Conservation (phyloP, 2,329 filamentous ascomycete genomes). For the Trichoderma koningii region DNA sequence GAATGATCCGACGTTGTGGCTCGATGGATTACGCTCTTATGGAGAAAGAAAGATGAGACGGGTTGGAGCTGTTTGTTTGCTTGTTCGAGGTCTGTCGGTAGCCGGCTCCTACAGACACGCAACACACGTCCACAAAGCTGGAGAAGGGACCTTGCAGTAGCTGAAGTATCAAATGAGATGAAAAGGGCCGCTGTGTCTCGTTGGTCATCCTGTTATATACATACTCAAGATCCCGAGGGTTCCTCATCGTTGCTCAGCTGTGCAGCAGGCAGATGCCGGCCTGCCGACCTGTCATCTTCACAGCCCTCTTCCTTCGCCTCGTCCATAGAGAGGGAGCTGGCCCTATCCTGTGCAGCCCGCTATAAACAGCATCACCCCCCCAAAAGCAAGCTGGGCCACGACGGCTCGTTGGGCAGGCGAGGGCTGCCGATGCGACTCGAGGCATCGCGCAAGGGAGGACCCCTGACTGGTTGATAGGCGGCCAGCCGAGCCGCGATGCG, state of each 20-base stretch:
- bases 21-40: not conserved
- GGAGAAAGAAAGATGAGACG: not conserved
- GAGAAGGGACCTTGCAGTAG: slow-evolving; percentile 23
- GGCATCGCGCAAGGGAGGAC: not conserved
- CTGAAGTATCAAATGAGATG: not conserved
- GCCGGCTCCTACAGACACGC: slow-evolving; percentile 15
- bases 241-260: not conserved
- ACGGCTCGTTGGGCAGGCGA: slow-evolving; percentile 17
- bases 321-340: too few relatives aligned
- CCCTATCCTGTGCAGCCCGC: too few relatives aligned
- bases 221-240: not conserved
- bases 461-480: slow-evolving; percentile 21
- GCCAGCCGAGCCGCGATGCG: slow-evolving; percentile 22
- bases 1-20: slow-evolving; percentile 6
- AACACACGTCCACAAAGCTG: not conserved
- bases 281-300: slow-evolving; percentile 1
- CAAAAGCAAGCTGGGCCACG: not conserved
- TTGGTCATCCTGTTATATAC: not conserved
- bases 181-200: not conserved
- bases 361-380: too few relatives aligned
- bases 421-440: slow-evolving; percentile 14
- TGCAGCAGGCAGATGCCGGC: not conserved
- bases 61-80: not conserved
- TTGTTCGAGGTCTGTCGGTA: slow-evolving; percentile 17
- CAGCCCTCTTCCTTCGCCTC: not conserved